Evolutionary conservation across 805 yeast genomes (phyloP), one percentile per base, ranked within the genome.

Genomic region (Blastobotrys americana): DNA sequence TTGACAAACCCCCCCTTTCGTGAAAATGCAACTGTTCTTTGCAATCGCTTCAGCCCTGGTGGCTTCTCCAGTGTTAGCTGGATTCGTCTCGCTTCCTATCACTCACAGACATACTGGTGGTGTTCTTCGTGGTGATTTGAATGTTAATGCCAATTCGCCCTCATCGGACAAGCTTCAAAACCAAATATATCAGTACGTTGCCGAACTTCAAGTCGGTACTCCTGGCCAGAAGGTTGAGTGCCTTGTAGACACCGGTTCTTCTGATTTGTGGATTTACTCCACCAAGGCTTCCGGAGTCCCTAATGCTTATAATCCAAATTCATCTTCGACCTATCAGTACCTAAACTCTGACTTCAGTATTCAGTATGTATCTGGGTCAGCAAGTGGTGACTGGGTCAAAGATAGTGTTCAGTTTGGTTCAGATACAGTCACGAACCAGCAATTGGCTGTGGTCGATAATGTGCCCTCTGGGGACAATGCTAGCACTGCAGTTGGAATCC

Each of bases 311-410:
- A 28, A 45, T 17, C 39, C 53, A 19, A 19, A 9, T 23, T 19
- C 19, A 10, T 56, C 61, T 13, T 45, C 55, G 5, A 49, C 63
- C 9, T 56, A 40, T 22, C 25, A 41, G n/a, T 37, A 35, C 19
- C 33, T 47, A 23, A 43, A 39, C 41, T 20, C 28, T 22, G 45
- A 51, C 23, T 52, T 52, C 44, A 42, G 38, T 39, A 50, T 47
- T 41, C 47, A 51, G 18, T 52, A 52, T 34, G 46, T 25, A 9
- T 41, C 38, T 17, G 48, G 47, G 3, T 19, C 54, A 9, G 61
- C 78, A 2, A 48, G 48, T 3, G 84, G 83, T 19, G 55, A 51
- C 28, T 78, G 76, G 74, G 89, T 81, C 16, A 60, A 67, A 34
- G 96, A 87, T 57, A 65, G 66, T 38, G 71, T 87, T 3, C 21